phyloP scores from a whole-genome alignment of 345 rosid genomes.

The Hibiscus mutabilis region DNA sequence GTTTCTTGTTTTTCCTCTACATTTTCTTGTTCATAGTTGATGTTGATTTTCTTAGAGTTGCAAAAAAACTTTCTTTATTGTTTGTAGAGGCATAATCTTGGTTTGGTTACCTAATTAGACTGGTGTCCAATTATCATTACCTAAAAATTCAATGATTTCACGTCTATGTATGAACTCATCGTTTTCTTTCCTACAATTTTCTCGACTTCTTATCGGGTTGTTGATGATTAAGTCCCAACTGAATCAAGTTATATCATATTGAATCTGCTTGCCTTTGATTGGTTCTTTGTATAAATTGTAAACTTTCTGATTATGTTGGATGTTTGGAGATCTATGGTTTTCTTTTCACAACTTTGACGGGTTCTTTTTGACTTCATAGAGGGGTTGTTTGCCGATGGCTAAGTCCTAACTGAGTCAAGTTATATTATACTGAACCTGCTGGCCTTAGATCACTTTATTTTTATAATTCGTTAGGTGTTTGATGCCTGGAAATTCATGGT shows the following conservation, averaged over 20 bases:
- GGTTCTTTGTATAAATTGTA: not conserved
- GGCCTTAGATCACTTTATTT: too few relatives aligned
- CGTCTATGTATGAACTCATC: too few relatives aligned
- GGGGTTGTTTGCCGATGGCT: not conserved
- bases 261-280: not conserved
- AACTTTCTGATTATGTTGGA: not conserved
- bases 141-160: too few relatives aligned
- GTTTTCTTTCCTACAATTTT: too few relatives aligned
- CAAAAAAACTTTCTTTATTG: not conserved
- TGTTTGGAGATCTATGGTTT: not conserved
- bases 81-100: conserved; percentile 25
- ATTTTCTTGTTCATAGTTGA: conserved; percentile 35
- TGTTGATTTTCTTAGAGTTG: conserved; percentile 23
- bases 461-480: too few relatives aligned
- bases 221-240: not conserved
- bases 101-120: conserved; percentile 17
- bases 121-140: too few relatives aligned
- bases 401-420: too few relatives aligned
- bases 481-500: too few relatives aligned
- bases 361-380: not conserved
- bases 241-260: not conserved
- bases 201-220: not conserved
- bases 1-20: not conserved
- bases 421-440: too few relatives aligned
- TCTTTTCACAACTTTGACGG: not conserved